A percentile compares a stretch with the other conserved stretches of the same genome.
These are phyloP conservation scores for Rosa lucieae DNA, from an alignment of 306 rosid genomes.

Conservation along the genomic window DNA sequence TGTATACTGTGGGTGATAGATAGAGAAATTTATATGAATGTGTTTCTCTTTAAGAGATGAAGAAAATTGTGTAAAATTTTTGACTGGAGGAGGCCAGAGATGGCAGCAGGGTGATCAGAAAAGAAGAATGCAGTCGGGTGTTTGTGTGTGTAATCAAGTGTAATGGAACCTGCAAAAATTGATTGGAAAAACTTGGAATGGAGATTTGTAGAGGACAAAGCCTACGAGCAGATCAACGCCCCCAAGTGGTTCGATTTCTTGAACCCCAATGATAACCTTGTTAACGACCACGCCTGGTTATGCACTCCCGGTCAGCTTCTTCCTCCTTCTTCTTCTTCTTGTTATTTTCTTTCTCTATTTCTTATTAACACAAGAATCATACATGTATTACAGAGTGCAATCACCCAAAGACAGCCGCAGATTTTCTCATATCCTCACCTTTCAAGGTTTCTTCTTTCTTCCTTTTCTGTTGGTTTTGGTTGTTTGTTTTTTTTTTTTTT, in stretches of 20 bases:
- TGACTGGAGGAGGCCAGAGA: no score
- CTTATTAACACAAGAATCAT: conserved; percentile 10
- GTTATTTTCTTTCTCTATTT: not conserved
- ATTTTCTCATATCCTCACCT: conserved; percentile 74
- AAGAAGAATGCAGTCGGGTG: no score
- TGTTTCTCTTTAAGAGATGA: no score
- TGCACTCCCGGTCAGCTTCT: conserved; percentile 64
- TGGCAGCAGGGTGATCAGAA: no score
- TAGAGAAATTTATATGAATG: no score
- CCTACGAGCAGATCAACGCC: conserved; percentile 83
- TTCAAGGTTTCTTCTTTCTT: conserved; percentile 53
- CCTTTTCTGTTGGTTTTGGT: conserved; percentile 9
- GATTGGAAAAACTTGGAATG: conserved; percentile 91
- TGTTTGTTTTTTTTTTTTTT: no score
- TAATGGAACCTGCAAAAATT: conserved; percentile 93
- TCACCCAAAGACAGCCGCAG: conserved; percentile 82
- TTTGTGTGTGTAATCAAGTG: not conserved
- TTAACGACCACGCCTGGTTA: conserved; percentile 79
- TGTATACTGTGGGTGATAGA: no score
- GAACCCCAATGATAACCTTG: conserved; percentile 35
- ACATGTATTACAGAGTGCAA: conserved; percentile 57
- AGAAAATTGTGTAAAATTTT: no score
- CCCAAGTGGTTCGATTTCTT: conserved; percentile 94
- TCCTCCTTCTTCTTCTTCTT: not conserved
- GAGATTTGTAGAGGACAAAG: conserved; percentile 69